These are phyloP conservation scores for Royoungia palumana DNA, from an alignment of 768 basidiomycete genomes.

Conservation along the genomic window DNA sequence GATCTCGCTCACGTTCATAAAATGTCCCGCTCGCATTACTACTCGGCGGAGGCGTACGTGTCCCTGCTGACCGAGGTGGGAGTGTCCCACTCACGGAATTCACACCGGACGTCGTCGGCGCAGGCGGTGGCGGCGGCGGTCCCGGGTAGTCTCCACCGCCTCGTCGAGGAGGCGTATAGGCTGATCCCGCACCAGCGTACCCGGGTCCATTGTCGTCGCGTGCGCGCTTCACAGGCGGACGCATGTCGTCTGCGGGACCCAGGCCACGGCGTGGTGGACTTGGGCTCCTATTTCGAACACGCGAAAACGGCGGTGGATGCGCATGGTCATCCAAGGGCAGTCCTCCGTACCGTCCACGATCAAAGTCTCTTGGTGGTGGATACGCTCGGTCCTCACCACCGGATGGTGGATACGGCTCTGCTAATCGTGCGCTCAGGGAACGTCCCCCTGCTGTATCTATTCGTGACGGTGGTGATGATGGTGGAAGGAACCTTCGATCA, in stretches of 20 bases:
- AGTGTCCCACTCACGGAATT: constrained; percentile 1
- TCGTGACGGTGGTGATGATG: constrained; percentile 21
- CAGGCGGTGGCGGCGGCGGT: constrained; percentile 22
- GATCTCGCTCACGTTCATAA: constrained; percentile 35
- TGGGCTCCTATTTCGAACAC: constrained; percentile 45
- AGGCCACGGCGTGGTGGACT: constrained; percentile 36
- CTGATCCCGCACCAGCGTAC: constrained; percentile 3
- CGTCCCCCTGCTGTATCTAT: constrained; percentile 16
- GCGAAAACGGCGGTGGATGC: constrained; percentile 27
- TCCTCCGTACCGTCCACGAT: constrained; percentile 27
- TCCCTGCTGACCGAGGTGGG: constrained; percentile 8
- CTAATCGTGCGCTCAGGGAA: constrained; percentile 27
- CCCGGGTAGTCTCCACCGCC: constrained; percentile 18
- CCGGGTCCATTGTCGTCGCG: constrained; percentile 41
- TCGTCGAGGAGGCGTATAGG: constrained; percentile 34
- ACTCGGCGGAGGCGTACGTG: constrained; percentile 26
- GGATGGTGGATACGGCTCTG: constrained; percentile 23
- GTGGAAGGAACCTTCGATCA: constrained; percentile 34
- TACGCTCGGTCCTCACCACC: constrained; percentile 26
- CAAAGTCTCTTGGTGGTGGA: constrained; percentile 26
- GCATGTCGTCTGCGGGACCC: constrained; percentile 33
- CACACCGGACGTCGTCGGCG: constrained; percentile 4
- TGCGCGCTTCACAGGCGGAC: constrained; percentile 45
- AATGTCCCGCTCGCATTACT: constrained; percentile 25
- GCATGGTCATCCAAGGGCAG: constrained; percentile 16